phyloP scores from a whole-genome alignment of 805 yeast species.

The Ogataea corticis region DNA sequence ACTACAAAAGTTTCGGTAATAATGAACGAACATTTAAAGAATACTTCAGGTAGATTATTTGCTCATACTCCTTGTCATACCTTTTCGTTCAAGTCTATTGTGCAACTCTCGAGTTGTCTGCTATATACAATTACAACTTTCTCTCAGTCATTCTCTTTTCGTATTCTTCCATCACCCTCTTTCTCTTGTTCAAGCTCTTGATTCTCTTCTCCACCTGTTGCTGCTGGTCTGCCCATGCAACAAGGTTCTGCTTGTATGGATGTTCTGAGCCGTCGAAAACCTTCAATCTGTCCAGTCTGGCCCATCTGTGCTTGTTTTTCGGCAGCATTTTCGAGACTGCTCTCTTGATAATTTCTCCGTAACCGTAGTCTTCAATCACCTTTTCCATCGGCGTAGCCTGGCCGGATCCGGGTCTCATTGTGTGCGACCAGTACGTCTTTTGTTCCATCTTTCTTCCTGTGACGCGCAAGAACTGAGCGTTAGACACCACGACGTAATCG shows the following conservation, averaged over 20 bases:
- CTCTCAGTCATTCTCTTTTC: slow-evolving; percentile 29
- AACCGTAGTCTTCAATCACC: slow-evolving; percentile 76
- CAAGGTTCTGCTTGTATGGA: slow-evolving; percentile 80
- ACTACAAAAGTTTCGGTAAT: not conserved
- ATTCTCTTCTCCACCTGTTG: slow-evolving; percentile 48
- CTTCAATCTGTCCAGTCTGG: slow-evolving; percentile 80
- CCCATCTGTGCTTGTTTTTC: slow-evolving; percentile 77
- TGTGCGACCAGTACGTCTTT: slow-evolving; percentile 86
- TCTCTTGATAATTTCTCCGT: slow-evolving; percentile 76
- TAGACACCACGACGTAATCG: slow-evolving; percentile 95
- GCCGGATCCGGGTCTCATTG: slow-evolving; percentile 86
- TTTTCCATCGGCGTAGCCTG: slow-evolving; percentile 80
- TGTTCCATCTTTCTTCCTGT: slow-evolving; percentile 83
- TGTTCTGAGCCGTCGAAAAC: slow-evolving; percentile 85
- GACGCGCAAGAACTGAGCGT: slow-evolving; percentile 77
- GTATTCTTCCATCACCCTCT: slow-evolving; percentile 26
- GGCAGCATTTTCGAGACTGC: slow-evolving; percentile 98
- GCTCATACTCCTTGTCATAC: too few relatives aligned
- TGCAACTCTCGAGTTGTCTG: not conserved
- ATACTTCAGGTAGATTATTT: too few relatives aligned
- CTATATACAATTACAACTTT: slow-evolving; percentile 13
- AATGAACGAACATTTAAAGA: too few relatives aligned
- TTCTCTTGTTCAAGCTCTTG: slow-evolving; percentile 36
- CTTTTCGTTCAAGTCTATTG: too few relatives aligned
- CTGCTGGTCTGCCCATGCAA: slow-evolving; percentile 83